These are phyloP conservation scores for Diaporthe ilicicola DNA, from an alignment of 2,329 filamentous ascomycete species.

Conservation along the genomic window DNA sequence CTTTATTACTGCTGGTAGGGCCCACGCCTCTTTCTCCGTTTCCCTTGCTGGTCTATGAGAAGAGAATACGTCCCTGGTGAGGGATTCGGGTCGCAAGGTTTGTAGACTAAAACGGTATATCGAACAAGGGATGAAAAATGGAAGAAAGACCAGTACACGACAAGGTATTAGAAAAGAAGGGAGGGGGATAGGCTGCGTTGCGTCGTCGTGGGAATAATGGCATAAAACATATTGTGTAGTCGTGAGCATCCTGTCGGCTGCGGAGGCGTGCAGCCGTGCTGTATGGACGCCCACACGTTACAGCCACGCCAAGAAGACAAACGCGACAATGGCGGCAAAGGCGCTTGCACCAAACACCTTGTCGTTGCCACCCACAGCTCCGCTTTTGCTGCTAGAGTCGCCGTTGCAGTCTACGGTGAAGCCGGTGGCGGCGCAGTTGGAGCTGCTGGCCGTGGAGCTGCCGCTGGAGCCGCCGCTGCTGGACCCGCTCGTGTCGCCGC, in stretches of 20 bases:
- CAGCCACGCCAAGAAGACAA: conserved; percentile 45
- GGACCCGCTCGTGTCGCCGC: conserved; percentile 35
- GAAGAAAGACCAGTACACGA: neutral
- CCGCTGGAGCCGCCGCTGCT: conserved; percentile 36
- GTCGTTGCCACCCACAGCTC: conserved; percentile 35
- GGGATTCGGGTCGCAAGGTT: neutral
- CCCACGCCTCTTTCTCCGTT: neutral
- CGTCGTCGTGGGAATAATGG: conserved; percentile 17
- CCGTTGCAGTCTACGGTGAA: conserved; percentile 51
- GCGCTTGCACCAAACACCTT: conserved; percentile 41
- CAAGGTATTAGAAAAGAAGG: neutral
- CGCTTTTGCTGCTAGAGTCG: conserved; percentile 33
- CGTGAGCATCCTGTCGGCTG: neutral
- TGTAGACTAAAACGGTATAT: conserved; percentile 16
- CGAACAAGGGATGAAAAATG: neutral
- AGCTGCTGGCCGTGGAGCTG: conserved; percentile 30
- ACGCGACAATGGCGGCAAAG: conserved; percentile 46
- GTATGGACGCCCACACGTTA: conserved; percentile 31
- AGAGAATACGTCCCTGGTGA: neutral
- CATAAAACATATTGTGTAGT: neutral
- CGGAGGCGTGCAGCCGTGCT: neutral
- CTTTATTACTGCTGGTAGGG: neutral
- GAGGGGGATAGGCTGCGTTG: neutral
- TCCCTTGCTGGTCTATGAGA: neutral
- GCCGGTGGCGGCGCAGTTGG: conserved; percentile 46